A percentile compares a stretch with the other conserved stretches of the same genome.
Evolutionary conservation across 345 rosid genomes (phyloP).

Genomic region (Psidium friedrichsthalianum): DNA sequence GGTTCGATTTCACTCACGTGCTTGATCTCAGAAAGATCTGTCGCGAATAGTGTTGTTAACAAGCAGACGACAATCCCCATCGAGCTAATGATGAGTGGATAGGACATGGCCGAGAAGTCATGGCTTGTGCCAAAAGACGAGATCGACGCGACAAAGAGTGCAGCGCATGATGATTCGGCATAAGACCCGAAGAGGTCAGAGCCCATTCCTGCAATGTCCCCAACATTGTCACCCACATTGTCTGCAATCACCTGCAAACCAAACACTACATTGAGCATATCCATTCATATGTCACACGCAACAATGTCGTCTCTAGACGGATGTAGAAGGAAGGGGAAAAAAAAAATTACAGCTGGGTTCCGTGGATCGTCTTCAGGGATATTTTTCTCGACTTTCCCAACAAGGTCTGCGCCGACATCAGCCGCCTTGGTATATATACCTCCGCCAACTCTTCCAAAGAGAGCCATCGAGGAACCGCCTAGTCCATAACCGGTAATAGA

Average conservation of each 20-base stretch:
- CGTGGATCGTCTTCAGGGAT: constrained; percentile 65
- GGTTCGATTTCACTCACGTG: constrained; percentile 45
- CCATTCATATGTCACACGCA: neutral
- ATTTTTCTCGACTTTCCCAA: constrained; percentile 51
- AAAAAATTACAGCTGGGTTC: constrained; percentile 40
- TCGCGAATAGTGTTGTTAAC: constrained; percentile 55
- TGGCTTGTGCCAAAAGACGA: constrained; percentile 47
- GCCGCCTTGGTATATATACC: constrained; percentile 61
- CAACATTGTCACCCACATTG: constrained; percentile 69
- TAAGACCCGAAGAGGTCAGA: constrained; percentile 61
- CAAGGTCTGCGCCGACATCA: constrained; percentile 64
- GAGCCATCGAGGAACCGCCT: constrained; percentile 63
- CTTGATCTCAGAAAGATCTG: constrained; percentile 44
- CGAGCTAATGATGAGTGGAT: constrained; percentile 48
- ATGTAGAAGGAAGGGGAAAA: neutral
- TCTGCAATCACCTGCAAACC: constrained; percentile 52
- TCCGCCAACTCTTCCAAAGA: constrained; percentile 63
- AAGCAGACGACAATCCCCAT: constrained; percentile 52
- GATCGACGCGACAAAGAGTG: constrained; percentile 57
- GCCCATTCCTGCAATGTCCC: constrained; percentile 77
- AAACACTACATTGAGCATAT: neutral
- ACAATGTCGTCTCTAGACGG: neutral
- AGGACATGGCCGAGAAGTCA: constrained; percentile 49
- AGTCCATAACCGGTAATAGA: constrained; percentile 67
- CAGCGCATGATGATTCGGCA: constrained; percentile 65